phyloP scores from a whole-genome alignment of 257 asterid species.

The Perilla frutescens region DNA sequence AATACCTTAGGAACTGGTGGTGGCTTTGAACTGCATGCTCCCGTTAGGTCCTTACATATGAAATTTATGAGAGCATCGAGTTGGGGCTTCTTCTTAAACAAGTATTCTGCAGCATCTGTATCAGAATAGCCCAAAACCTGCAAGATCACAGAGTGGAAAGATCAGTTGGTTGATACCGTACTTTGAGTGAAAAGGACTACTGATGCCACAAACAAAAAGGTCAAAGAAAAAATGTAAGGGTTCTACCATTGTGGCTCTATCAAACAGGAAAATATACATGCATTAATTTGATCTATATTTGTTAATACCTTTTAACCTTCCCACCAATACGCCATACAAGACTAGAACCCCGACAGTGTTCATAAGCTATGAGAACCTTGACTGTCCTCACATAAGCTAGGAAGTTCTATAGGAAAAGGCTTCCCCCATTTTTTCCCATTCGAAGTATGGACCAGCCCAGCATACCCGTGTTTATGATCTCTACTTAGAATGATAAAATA shows the following conservation, averaged over 20 bases:
- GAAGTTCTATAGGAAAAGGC: neutral
- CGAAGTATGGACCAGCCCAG: neutral
- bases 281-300: neutral
- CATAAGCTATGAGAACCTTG: neutral
- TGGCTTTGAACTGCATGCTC: slow-evolving; percentile 76
- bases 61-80: slow-evolving; percentile 62
- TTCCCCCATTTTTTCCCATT: neutral
- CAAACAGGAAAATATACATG: slow-evolving; percentile 12
- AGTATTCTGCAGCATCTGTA: slow-evolving; percentile 91
- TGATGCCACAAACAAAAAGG: slow-evolving; percentile 2
- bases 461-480: neutral
- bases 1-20: slow-evolving; percentile 96
- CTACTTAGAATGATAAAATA: neutral
- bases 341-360: neutral
- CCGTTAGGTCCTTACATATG: slow-evolving; percentile 88
- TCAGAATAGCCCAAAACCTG: slow-evolving; percentile 97
- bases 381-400: neutral
- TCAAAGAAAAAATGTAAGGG: neutral
- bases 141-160: slow-evolving; percentile 27
- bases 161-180: slow-evolving; percentile 2
- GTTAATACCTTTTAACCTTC: neutral
- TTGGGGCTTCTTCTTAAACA: slow-evolving; percentile 68
- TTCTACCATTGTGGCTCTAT: neutral
- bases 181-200: neutral
- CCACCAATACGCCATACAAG: neutral